phyloP scores from a whole-genome alignment of 2,329 filamentous ascomycete genomes.

The Leptographium galeiforme region DNA sequence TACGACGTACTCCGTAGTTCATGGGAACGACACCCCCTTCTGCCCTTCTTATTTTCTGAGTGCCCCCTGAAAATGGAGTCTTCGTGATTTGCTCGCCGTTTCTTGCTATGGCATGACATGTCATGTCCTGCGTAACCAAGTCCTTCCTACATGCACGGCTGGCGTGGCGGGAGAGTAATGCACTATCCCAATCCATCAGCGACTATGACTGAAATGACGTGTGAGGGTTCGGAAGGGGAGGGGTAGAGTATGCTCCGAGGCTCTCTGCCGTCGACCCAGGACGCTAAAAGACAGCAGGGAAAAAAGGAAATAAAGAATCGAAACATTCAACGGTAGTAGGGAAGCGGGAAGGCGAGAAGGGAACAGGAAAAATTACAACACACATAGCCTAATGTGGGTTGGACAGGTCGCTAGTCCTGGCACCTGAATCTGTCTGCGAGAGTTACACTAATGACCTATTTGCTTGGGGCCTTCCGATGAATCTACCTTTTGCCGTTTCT shows the following conservation, averaged over 20 bases:
- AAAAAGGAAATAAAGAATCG: neutral
- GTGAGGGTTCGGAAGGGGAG: neutral
- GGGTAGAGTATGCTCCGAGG: neutral
- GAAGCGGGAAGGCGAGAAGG: neutral
- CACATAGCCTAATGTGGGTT: neutral
- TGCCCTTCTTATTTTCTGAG: too few relatives aligned
- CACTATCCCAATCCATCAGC: conserved; percentile 5
- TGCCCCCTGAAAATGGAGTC: neutral
- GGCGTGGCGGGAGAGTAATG: neutral
- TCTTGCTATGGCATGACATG: neutral
- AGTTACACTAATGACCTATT: too few relatives aligned
- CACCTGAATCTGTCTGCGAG: too few relatives aligned
- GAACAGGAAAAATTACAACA: neutral
- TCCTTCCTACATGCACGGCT: neutral
- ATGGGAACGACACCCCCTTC: too few relatives aligned
- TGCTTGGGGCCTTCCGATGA: too few relatives aligned
- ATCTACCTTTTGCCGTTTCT: too few relatives aligned
- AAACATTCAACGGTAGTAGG: neutral
- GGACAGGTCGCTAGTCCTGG: neutral
- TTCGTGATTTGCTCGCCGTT: neutral
- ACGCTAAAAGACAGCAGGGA: neutral
- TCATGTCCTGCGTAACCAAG: neutral
- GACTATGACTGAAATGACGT: conserved; percentile 9
- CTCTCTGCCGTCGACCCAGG: conserved; percentile 1
- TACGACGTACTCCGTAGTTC: too few relatives aligned